phyloP scores from a whole-genome alignment of 1,284 basidiomycete genomes.

The Schizopora paradoxa region DNA sequence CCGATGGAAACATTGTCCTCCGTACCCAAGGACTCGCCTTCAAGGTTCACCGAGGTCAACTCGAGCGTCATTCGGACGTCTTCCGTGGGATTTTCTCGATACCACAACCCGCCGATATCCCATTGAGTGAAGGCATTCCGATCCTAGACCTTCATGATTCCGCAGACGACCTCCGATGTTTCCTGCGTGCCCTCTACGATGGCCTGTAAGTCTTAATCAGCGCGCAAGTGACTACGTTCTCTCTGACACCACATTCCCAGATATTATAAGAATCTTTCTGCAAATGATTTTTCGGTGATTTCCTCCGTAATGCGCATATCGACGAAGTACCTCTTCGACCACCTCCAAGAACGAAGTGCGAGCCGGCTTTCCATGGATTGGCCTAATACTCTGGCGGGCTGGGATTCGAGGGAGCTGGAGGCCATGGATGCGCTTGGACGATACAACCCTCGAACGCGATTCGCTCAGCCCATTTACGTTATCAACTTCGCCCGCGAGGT shows the following conservation, averaged over 20 bases:
- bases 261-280: slow-evolving; percentile 37
- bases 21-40: slow-evolving; percentile 51
- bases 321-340: slow-evolving; percentile 62
- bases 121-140: slow-evolving; percentile 44
- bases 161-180: slow-evolving; percentile 52
- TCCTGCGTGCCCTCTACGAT: slow-evolving; percentile 58
- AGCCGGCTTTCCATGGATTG: slow-evolving; percentile 53
- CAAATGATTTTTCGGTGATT: slow-evolving; percentile 50
- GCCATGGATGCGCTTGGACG: slow-evolving; percentile 38
- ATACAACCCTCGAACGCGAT: slow-evolving; percentile 44
- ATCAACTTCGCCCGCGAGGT: slow-evolving; percentile 65
- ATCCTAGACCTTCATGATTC: slow-evolving; percentile 49
- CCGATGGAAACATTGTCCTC: slow-evolving; percentile 64
- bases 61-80: slow-evolving; percentile 66
- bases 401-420: slow-evolving; percentile 59
- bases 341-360: slow-evolving; percentile 51
- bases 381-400: slow-evolving; percentile 54
- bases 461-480: slow-evolving; percentile 52
- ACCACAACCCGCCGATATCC: slow-evolving; percentile 44
- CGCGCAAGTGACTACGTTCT: not conserved
- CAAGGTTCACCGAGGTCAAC: slow-evolving; percentile 67
- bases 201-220: slow-evolving; percentile 34
- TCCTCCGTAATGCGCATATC: slow-evolving; percentile 60
- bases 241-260: slow-evolving; percentile 25
- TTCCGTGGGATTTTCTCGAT: slow-evolving; percentile 60